Evolutionary conservation across 164 flowering plant species (phyloP), one percentile per base, ranked within the genome.

Genomic region (Hamamelis virginiana): DNA sequence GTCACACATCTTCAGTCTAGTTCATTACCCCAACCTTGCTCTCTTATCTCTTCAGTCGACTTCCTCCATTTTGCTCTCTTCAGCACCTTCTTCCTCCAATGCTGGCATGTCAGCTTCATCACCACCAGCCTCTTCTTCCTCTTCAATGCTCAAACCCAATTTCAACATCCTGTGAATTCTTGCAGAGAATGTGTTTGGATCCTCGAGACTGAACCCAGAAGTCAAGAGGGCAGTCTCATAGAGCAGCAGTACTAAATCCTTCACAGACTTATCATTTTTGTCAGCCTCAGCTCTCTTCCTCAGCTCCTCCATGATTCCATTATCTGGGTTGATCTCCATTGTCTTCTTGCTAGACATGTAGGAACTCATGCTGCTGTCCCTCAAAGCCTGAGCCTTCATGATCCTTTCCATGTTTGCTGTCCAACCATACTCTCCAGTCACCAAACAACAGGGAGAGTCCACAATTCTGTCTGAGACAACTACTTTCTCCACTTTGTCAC

Each of bases 301-400:
- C 69, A 86, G 65, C 80, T 89, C 94, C 74, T 89, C 90, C 90
- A 89, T 82, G 53, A 87, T 89, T 0, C 83, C 86, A 68, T 87
- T 84, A 48, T 89, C 94, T 0, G 94, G 91, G 69, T 89, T 89
- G 52, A 89, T 87, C 75, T 87, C 91, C 94, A 89, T 89, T 0
- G 94, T 89, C 73, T 87, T 89, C 86, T 89, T 89, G 80, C 87
- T 84, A 0, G 91, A 84, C 94, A 87, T 89, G 86, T 89, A 89
- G 1, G 85, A 70, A 43, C 87, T 50, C 94, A 87, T 87, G 83
- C 87, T 87, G 68, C 67, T 83, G 74, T 89, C 94, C 72, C 88
- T 84, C 72, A 89, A 57, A 0, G 94, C 91, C 71, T 87, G 94
- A 0, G 91, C 90, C 69, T 83, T 87, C 89, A 89, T 88, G 76